Base-by-base conservation (phyloP, 2,329 filamentous ascomycete species). In the Alternaria sp. region DNA sequence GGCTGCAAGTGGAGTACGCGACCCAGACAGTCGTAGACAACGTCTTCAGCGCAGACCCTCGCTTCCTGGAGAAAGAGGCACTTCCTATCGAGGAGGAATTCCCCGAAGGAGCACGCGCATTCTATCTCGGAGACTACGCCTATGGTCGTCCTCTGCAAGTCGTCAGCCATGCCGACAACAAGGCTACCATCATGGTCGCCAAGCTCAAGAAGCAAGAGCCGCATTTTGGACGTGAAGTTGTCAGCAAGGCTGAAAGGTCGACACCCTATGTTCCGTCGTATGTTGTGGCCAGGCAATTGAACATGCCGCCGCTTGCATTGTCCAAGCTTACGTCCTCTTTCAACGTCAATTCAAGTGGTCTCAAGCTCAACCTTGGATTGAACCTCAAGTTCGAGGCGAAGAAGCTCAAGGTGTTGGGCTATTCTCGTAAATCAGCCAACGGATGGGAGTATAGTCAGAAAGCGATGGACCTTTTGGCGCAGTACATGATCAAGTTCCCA, bases 291-390 rank as follows among this genome's bases (percentile, higher is more conserved):
- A 91, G 89, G 74, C 89, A 91, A 76, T 85, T 99, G 11, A 86
- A 88, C 5, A 84, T 99, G 65, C 94, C 97, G 69, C 91, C 94
- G 8, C 85, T 99, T 54, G 91, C 96, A 3, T 84, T 99, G 30
- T 97, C 94, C 80, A 99, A 97, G 85, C 92, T 99, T 73, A 98
- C 96, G 0, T 97, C 96, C 2, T 94, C 95, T 0, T 98, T 97
- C 79, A 91, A 90, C 58, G 92, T 99, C 61, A 88, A 89, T 17
- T 89, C 95, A 5, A 93, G 93, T 61, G 93, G 92, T 25, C 84
- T 93, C 62, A 91, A 92, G 72, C 86, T 97, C 66, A 99, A 99
- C 73, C 84, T 99, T 23, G 96, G 96, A 0, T 85, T 99, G 65
- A 99, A 99, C 75, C 86, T 99, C 69, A 99, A 99, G 79, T 99